phyloP scores from a whole-genome alignment of 2,329 filamentous ascomycete genomes.

The Fusarium luffae region DNA sequence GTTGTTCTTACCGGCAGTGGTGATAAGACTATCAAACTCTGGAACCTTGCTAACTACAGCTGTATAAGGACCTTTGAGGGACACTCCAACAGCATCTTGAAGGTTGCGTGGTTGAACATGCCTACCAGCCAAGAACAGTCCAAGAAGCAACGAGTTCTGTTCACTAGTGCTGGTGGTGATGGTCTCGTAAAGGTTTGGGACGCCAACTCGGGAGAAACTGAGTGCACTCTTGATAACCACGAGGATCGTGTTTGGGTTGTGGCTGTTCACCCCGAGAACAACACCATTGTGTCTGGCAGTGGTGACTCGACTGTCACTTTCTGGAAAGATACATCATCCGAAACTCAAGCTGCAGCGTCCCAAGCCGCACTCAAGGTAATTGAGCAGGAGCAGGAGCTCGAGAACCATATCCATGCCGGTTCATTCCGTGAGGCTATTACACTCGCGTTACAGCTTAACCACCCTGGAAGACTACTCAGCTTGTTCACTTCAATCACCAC shows the following conservation, averaged over 20 bases:
- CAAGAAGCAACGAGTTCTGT: slow-evolving; percentile 72
- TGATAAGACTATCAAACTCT: slow-evolving; percentile 95
- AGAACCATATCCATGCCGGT: slow-evolving; percentile 89
- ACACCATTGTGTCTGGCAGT: slow-evolving; percentile 87
- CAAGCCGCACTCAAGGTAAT: slow-evolving; percentile 81
- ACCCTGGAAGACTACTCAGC: slow-evolving; percentile 85
- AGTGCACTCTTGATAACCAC: slow-evolving; percentile 95
- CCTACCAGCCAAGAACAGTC: slow-evolving; percentile 61
- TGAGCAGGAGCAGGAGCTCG: slow-evolving; percentile 92
- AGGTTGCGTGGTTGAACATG: slow-evolving; percentile 85
- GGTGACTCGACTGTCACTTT: slow-evolving; percentile 94
- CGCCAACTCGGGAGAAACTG: slow-evolving; percentile 82
- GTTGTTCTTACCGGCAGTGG: slow-evolving; percentile 90
- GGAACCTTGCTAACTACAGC: slow-evolving; percentile 91
- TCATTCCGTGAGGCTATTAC: slow-evolving; percentile 95
- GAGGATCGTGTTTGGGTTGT: slow-evolving; percentile 95
- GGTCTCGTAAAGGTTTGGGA: slow-evolving; percentile 98
- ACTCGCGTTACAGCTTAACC: slow-evolving; percentile 91
- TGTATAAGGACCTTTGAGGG: slow-evolving; percentile 96
- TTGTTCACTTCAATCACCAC: slow-evolving; percentile 86
- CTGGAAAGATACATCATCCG: slow-evolving; percentile 90
- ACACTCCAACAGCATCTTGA: slow-evolving; percentile 94
- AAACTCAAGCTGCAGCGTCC: slow-evolving; percentile 79
- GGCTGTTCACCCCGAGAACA: slow-evolving; percentile 73
- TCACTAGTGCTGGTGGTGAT: slow-evolving; percentile 91